These are phyloP conservation scores for Lunularia cruciata DNA, from an alignment of 225 moss, liverwort and hornwort genomes.

Conservation along the genomic window DNA sequence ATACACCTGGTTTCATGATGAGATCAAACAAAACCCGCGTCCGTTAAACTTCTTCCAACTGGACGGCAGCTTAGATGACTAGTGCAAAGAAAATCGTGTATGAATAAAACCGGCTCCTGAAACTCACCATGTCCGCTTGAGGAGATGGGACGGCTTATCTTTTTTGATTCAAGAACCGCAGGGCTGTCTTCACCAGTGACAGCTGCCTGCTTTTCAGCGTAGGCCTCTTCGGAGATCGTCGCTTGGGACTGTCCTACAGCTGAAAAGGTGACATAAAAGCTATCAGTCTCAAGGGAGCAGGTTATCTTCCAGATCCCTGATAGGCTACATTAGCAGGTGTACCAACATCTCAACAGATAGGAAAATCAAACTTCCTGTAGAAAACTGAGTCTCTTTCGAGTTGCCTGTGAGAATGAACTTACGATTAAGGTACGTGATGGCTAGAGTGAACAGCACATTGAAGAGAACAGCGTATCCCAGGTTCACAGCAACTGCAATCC, in stretches of 20 bases:
- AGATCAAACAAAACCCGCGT: too few relatives aligned
- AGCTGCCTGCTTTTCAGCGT: slow-evolving; percentile 24
- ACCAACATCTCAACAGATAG: too few relatives aligned
- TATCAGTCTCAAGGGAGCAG: too few relatives aligned
- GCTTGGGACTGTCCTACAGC: slow-evolving; percentile 28
- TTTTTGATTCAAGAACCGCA: not conserved
- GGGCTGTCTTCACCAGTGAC: slow-evolving; percentile 15
- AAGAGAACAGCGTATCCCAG: slow-evolving; percentile 64
- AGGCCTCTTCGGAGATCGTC: slow-evolving; percentile 25
- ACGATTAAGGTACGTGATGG: slow-evolving; percentile 70
- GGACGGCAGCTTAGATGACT: too few relatives aligned
- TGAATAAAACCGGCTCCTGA: too few relatives aligned
- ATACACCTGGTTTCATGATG: slow-evolving; percentile 4
- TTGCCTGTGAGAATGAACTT: slow-evolving; percentile 26
- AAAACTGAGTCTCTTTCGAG: too few relatives aligned
- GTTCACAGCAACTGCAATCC: slow-evolving; percentile 59
- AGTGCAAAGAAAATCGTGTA: too few relatives aligned
- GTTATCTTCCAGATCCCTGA: too few relatives aligned
- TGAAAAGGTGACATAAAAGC: not conserved
- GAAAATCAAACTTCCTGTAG: too few relatives aligned
- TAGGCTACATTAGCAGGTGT: too few relatives aligned
- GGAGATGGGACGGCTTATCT: not conserved
- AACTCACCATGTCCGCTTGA: not conserved
- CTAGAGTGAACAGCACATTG: slow-evolving; percentile 61
- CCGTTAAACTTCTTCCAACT: too few relatives aligned